A percentile compares a stretch with the other conserved stretches of the same genome.
These are phyloP conservation scores for Zygoascus bituminiphila DNA, from an alignment of 805 yeast genomes.

Conservation along the genomic window DNA sequence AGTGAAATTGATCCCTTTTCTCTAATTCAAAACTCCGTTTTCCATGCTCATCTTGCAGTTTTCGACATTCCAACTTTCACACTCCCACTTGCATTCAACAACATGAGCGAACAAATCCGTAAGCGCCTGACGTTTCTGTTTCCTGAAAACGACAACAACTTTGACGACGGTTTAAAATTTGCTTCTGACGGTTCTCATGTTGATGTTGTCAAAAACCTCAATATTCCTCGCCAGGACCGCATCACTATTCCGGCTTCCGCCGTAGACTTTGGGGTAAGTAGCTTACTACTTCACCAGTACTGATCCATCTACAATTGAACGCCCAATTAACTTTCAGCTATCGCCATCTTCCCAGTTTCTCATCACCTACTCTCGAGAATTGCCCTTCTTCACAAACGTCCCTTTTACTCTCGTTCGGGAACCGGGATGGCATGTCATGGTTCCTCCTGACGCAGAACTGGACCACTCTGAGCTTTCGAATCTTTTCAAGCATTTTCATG, in stretches of 20 bases:
- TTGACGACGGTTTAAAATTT: background rate
- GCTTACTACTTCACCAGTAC: no score
- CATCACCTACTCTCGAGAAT: conserved; percentile 13
- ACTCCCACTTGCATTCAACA: no score
- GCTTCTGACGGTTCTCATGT: background rate
- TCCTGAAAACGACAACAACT: conserved; percentile 4
- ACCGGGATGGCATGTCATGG: conserved; percentile 18
- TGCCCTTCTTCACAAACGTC: conserved; percentile 12
- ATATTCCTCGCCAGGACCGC: conserved; percentile 14
- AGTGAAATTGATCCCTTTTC: no score
- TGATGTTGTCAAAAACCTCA: conserved; percentile 1
- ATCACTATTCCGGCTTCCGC: conserved; percentile 13
- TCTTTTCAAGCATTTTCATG: background rate
- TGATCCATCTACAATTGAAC: no score
- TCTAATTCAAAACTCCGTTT: no score
- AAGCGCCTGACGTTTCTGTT: conserved; percentile 15
- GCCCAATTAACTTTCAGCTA: background rate
- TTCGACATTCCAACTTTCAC: background rate
- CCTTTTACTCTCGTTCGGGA: conserved; percentile 23
- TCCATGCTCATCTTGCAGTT: no score
- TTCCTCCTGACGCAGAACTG: background rate
- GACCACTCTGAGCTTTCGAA: background rate
- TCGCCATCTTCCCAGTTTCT: conserved; percentile 8
- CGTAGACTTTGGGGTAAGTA: background rate
- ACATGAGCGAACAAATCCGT: conserved; percentile 8